phyloP scores from a whole-genome alignment of 441 rosid genomes.

The Corymbia calophylla region DNA sequence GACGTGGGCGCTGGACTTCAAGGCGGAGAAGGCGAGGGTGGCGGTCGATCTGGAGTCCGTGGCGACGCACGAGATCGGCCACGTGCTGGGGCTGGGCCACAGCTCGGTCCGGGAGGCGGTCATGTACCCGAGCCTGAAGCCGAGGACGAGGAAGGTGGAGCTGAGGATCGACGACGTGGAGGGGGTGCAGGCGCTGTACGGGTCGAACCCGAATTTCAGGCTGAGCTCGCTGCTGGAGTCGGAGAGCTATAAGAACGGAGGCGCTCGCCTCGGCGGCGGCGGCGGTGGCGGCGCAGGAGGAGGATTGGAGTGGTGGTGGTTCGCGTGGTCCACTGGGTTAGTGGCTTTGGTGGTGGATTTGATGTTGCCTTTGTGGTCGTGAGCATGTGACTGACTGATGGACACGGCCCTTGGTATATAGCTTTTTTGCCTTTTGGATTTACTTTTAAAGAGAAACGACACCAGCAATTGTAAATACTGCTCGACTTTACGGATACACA shows the following conservation, averaged over 20 bases:
- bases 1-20: constrained; percentile 11
- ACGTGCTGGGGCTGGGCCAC: constrained; percentile 8
- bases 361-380: background rate
- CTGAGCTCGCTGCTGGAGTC: constrained; percentile 13
- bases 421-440: background rate
- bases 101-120: constrained; percentile 10
- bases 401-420: background rate
- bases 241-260: background rate
- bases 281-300: background rate
- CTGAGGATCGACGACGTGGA: constrained; percentile 14
- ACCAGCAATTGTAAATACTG: background rate
- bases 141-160: constrained; percentile 9
- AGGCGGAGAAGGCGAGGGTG: background rate
- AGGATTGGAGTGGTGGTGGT: background rate
- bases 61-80: constrained; percentile 17
- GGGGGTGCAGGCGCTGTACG: constrained; percentile 12
- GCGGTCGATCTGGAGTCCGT: constrained; percentile 15
- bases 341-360: background rate
- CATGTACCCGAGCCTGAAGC: constrained; percentile 15
- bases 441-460: background rate
- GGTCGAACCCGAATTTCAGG: constrained; percentile 13
- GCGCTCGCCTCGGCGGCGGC: background rate
- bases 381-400: background rate
- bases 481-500: background rate
- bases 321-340: background rate